These are phyloP conservation scores for Gentiana dahurica DNA, from an alignment of 257 asterid species.

Conservation along the genomic window DNA sequence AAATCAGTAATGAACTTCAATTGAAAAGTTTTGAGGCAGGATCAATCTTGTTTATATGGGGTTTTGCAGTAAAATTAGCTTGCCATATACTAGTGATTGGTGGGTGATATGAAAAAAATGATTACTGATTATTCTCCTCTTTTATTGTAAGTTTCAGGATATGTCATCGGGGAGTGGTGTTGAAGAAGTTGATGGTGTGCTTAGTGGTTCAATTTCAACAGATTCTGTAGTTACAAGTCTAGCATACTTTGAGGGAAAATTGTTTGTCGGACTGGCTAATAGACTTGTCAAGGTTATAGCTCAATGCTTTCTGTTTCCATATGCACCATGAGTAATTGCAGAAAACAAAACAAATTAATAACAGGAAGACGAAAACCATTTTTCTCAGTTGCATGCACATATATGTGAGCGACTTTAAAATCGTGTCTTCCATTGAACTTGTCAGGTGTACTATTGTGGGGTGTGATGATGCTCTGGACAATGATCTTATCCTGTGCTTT, in stretches of 20 bases:
- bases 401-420: neutral
- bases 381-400: neutral
- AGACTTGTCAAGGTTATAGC: conserved; percentile 41
- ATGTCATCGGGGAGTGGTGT: conserved; percentile 32
- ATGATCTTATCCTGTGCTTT: neutral
- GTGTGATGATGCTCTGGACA: conserved; percentile 6
- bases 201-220: conserved; percentile 44
- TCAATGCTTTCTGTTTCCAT: neutral
- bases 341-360: neutral
- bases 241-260: conserved; percentile 55
- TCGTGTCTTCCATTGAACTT: conserved; percentile 1
- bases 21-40: too few species aligned
- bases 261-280: conserved; percentile 68
- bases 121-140: neutral
- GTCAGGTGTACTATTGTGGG: conserved; percentile 22
- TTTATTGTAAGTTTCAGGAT: conserved; percentile 30
- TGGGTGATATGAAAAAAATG: neutral
- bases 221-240: conserved; percentile 52
- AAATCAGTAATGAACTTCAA: too few species aligned
- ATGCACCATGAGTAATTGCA: neutral
- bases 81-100: neutral
- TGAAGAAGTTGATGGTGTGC: conserved; percentile 23
- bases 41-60: too few species aligned
- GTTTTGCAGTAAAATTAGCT: too few species aligned
- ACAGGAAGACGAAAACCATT: neutral